Evolutionary conservation across 2,329 filamentous ascomycete species (phyloP).

Genomic region (Tolypocladium nubicola): DNA sequence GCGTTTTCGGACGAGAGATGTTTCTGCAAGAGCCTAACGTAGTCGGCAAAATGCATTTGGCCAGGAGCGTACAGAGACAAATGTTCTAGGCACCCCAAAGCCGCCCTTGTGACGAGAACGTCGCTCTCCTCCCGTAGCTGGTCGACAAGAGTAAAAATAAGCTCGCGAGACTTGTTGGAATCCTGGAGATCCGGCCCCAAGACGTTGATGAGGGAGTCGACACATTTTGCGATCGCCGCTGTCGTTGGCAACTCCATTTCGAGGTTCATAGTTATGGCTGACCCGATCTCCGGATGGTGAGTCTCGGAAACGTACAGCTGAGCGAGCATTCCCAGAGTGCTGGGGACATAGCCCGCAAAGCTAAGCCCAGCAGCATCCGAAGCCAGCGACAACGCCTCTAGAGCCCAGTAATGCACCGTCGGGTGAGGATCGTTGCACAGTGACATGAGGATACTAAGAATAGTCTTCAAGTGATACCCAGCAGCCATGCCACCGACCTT

Average conservation of each 20-base stretch:
- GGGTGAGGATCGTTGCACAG: slow-evolving; percentile 92
- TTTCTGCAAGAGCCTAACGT: slow-evolving; percentile 72
- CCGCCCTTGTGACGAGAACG: slow-evolving; percentile 60
- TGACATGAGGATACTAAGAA: slow-evolving; percentile 96
- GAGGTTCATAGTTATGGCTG: slow-evolving; percentile 77
- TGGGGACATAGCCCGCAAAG: slow-evolving; percentile 82
- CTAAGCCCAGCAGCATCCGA: slow-evolving; percentile 87
- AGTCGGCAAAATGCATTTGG: slow-evolving; percentile 72
- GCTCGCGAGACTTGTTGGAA: slow-evolving; percentile 77
- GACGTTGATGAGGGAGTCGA: slow-evolving; percentile 95
- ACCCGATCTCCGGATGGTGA: slow-evolving; percentile 75
- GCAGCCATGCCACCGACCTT: slow-evolving; percentile 97
- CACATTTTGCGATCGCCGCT: slow-evolving; percentile 73
- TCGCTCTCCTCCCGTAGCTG: slow-evolving; percentile 73
- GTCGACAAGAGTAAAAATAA: slow-evolving; percentile 77
- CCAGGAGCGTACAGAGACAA: slow-evolving; percentile 84
- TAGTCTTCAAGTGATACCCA: slow-evolving; percentile 90
- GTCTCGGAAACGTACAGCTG: slow-evolving; percentile 88
- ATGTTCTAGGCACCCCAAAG: slow-evolving; percentile 78
- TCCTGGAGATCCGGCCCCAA: slow-evolving; percentile 93
- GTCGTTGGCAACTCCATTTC: slow-evolving; percentile 77
- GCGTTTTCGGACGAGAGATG: slow-evolving; percentile 61
- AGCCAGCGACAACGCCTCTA: slow-evolving; percentile 77
- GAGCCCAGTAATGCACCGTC: slow-evolving; percentile 89
- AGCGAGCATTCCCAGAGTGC: slow-evolving; percentile 85